phyloP scores from a whole-genome alignment of 2,329 filamentous ascomycete species.

The Microthyrium microscopicum region DNA sequence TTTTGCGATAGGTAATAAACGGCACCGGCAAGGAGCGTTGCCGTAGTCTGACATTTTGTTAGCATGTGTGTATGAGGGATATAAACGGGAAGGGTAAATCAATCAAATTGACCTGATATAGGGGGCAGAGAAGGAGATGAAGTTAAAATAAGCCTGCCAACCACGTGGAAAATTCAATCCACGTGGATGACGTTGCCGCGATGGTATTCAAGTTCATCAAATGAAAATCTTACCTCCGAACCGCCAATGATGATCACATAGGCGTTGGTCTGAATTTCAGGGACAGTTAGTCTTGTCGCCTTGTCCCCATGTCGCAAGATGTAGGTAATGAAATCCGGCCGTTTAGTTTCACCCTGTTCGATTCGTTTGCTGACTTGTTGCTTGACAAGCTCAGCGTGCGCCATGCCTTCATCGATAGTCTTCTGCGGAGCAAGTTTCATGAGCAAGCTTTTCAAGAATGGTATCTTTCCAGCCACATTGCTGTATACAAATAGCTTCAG shows the following conservation, averaged over 20 bases:
- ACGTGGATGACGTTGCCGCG: no score
- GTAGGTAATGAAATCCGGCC: conserved; percentile 15
- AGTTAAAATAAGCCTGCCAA: no score
- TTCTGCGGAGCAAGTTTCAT: conserved; percentile 8
- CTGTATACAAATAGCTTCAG: conserved; percentile 14
- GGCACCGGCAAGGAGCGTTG: neutral
- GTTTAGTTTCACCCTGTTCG: neutral
- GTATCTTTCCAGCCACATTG: conserved; percentile 14
- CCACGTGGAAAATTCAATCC: no score
- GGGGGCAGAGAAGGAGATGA: no score
- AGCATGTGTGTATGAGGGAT: no score
- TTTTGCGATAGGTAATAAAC: neutral
- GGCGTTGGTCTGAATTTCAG: conserved; percentile 19
- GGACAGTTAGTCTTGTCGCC: conserved; percentile 10
- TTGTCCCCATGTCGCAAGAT: conserved; percentile 5
- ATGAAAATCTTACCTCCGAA: no score
- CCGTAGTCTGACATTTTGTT: no score
- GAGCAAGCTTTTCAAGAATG: conserved; percentile 11
- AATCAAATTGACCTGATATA: no score
- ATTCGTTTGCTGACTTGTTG: conserved; percentile 10
- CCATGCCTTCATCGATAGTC: neutral
- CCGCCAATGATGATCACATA: conserved; percentile 1
- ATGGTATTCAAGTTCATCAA: no score
- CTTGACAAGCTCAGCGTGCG: neutral
- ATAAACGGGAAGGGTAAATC: no score